phyloP scores from a whole-genome alignment of 805 yeast species.

The Tanozyma kutaoensis region DNA sequence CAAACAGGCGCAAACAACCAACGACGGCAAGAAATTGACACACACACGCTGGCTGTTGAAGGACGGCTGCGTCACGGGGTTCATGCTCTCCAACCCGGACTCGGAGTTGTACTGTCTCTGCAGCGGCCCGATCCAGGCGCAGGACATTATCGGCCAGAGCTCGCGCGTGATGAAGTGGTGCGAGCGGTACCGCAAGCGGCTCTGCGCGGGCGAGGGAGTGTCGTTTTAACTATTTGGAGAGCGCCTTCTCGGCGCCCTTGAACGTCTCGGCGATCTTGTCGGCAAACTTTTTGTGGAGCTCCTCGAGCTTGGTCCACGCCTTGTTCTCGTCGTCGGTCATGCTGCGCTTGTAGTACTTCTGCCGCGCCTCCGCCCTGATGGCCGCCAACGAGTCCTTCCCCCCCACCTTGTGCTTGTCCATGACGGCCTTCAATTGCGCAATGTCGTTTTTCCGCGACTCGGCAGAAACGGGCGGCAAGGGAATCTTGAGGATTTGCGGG shows the following conservation, averaged over 20 bases:
- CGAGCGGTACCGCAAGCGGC: constrained; percentile 48
- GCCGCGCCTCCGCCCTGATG: constrained; percentile 38
- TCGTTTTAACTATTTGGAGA: constrained; percentile 13
- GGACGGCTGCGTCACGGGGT: constrained; percentile 15
- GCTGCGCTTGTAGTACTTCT: constrained; percentile 30
- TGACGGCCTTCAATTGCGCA: constrained; percentile 51
- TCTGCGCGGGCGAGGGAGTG: constrained; percentile 59
- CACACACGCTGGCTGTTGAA: constrained; percentile 27
- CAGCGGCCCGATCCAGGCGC: constrained; percentile 37
- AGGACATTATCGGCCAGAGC: constrained; percentile 47
- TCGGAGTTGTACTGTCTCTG: constrained; percentile 26
- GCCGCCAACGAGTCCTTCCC: constrained; percentile 24
- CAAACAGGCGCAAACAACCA: constrained; percentile 13
- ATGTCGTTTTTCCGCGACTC: constrained; percentile 46
- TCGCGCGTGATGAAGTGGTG: constrained; percentile 66
- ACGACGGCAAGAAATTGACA: constrained; percentile 27
- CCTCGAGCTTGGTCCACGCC: constrained; percentile 50
- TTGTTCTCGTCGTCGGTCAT: constrained; percentile 43
- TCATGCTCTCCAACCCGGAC: constrained; percentile 18
- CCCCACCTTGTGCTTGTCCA: constrained; percentile 47
- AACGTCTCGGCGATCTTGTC: constrained; percentile 35
- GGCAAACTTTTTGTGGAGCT: constrained; percentile 49
- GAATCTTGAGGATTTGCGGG: constrained; percentile 59
- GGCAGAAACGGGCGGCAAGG: constrained; percentile 62
- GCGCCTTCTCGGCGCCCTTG: constrained; percentile 31